Base-by-base conservation (phyloP, 1,139 yeast genomes). In the Hyphopichia burtonii region DNA sequence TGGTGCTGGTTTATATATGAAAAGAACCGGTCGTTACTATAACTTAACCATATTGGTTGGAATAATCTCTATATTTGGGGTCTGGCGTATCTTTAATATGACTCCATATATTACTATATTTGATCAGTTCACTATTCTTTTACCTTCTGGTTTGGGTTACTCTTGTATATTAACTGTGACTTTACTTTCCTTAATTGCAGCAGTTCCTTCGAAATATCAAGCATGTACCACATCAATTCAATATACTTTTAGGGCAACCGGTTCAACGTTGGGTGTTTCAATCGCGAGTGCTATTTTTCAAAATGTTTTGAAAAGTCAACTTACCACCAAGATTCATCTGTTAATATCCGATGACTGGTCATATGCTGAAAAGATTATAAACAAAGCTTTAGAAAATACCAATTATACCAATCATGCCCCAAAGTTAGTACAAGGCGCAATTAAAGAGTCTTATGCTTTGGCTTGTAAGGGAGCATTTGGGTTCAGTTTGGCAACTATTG, bases 161-260 rank as follows among this genome's bases (percentile, higher is more conserved):
- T 71, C 89, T 2, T 70, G 76, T 16, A 70, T 84, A 59, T 73
- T 85, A 49, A 85, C 91, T 0, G 76, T 84, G 12, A 80, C 90
- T 0, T 66, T 85, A 40, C 62, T 84, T 37, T 83, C 90, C 1
- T 71, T 85, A 63, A 83, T 85, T 44, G 82, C 89, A 0, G 75
- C 81, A 1, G 80, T 74, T 9, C 86, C 86, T 2, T 68, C 64
- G 33, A 76, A 79, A 47, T 74, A 70, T 49, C 91, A 84, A 59
- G 91, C 91, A 4, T 77, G 85, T 7, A 78, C 87, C 0, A 85
- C 93, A 0, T 82, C 89, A 1, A 83, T 85, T 45, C 88, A 84
- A 51, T 85, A 85, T 58, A 82, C 87, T 3, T 84, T 83, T 64
- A 69, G 91, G 51, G 82, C 90, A 2, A 79, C 86, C 5, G 93